Conservation (phyloP, 2,329 filamentous ascomycete genomes). For the Nemania sp. region DNA sequence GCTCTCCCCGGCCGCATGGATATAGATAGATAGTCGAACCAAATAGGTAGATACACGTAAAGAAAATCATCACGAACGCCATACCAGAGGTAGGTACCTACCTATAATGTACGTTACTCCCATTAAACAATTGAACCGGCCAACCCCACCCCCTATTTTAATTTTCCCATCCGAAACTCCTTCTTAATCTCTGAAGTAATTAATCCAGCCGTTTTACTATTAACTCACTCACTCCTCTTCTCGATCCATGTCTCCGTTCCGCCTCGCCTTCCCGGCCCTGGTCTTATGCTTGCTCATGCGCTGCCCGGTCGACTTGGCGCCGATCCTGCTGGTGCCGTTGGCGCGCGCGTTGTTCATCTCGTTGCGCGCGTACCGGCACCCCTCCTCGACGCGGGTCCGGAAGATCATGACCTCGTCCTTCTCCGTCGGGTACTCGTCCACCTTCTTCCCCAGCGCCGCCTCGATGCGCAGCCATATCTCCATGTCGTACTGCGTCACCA, state of each 20-base stretch:
- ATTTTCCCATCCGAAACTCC: background rate
- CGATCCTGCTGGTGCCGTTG: background rate
- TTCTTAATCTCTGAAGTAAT: background rate
- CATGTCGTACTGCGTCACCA: conserved; percentile 84
- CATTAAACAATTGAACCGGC: background rate
- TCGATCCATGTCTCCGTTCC: background rate
- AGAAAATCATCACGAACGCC: background rate
- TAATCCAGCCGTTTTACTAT: no score
- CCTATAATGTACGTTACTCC: background rate
- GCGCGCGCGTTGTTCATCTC: conserved; percentile 73
- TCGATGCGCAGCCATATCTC: conserved; percentile 78
- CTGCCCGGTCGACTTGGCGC: background rate
- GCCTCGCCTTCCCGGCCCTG: background rate
- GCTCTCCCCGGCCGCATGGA: no score
- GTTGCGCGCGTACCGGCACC: conserved; percentile 75
- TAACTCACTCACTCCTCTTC: background rate
- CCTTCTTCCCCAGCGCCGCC: conserved; percentile 76
- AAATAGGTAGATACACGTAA: no score
- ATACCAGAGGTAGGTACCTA: background rate
- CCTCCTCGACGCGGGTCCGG: conserved; percentile 76
- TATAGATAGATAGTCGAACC: no score
- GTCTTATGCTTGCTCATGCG: background rate
- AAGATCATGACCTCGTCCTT: conserved; percentile 89
- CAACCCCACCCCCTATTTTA: no score
- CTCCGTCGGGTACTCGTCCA: conserved; percentile 68